phyloP scores from a whole-genome alignment of 2,329 filamentous ascomycete genomes.

The Apiospora phragmitis region DNA sequence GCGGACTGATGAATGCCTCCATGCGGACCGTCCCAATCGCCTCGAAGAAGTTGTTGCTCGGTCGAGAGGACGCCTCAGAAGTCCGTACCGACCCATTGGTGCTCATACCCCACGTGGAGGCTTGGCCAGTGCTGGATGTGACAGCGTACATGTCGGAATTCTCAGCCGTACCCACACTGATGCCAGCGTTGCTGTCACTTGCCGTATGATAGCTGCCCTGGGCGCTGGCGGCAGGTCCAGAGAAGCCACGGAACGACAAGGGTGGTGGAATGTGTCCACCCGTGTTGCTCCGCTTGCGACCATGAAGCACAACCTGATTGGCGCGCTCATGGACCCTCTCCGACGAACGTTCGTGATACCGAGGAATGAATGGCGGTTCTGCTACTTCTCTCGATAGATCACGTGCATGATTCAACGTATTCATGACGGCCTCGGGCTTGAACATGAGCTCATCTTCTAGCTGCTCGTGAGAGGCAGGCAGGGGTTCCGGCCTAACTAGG shows the following conservation, averaged over 20 bases:
- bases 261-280: conserved; percentile 72
- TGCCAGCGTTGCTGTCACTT: conserved; percentile 54
- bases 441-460: conserved; percentile 38
- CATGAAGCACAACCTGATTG: conserved; percentile 56
- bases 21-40: conserved; percentile 90
- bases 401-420: conserved; percentile 42
- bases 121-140: conserved; percentile 43
- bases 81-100: conserved; percentile 41
- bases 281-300: conserved; percentile 87
- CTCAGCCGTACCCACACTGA: conserved; percentile 46
- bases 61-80: conserved; percentile 52
- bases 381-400: conserved; percentile 61
- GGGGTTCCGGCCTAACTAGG: conserved; percentile 30
- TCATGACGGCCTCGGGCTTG: conserved; percentile 31
- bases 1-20: conserved; percentile 87
- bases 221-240: conserved; percentile 48
- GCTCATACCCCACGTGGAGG: conserved; percentile 46
- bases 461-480: conserved; percentile 24
- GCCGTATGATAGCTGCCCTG: conserved; percentile 44
- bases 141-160: conserved; percentile 61
- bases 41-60: conserved; percentile 71
- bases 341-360: conserved; percentile 60
- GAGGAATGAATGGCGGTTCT: conserved; percentile 70
- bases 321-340: conserved; percentile 45
- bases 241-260: conserved; percentile 78